Evolutionary conservation across 495 filamentous ascomycete genomes (phyloP).

Genomic region (Xylaria flabelliformis): DNA sequence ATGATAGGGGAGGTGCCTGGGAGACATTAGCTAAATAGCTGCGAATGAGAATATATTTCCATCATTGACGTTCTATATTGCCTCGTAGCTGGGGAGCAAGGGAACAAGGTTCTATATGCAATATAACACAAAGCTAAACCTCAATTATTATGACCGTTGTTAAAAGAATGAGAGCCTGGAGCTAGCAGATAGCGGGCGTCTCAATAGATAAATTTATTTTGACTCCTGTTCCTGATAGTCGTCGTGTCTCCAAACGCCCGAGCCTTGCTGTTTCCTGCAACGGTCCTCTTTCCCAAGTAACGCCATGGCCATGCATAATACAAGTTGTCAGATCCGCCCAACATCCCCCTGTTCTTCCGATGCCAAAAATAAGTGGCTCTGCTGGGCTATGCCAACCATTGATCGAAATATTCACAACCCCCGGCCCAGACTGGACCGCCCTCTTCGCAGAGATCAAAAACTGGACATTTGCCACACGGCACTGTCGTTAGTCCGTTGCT

Average conservation of each 20-base stretch:
- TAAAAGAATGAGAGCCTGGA: background rate
- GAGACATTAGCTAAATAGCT: conserved; percentile 16
- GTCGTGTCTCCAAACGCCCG: conserved; percentile 1
- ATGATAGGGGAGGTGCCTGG: conserved; percentile 20
- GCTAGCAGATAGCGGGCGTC: background rate
- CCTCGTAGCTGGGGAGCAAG: background rate
- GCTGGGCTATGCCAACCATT: conserved; percentile 66
- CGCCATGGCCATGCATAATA: conserved; percentile 37
- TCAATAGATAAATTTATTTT: background rate
- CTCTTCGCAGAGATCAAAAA: conserved; percentile 90
- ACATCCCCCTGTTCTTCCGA: background rate
- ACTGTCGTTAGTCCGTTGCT: conserved; percentile 77
- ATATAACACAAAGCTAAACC: background rate
- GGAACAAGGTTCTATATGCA: background rate
- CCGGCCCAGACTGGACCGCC: conserved; percentile 86
- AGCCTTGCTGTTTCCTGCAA: background rate
- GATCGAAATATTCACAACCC: conserved; percentile 88
- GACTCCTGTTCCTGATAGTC: background rate
- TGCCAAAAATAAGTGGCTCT: conserved; percentile 11
- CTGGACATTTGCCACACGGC: conserved; percentile 90
- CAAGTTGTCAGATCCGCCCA: conserved; percentile 18
- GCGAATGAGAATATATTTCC: background rate
- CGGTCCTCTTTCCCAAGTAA: conserved; percentile 15
- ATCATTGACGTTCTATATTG: background rate
- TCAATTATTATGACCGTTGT: background rate